Evolutionary conservation across 108 stramenopile genomes (phyloP), one percentile per base, ranked within the genome.

Genomic region (Cylindrotheca fusiformis): DNA sequence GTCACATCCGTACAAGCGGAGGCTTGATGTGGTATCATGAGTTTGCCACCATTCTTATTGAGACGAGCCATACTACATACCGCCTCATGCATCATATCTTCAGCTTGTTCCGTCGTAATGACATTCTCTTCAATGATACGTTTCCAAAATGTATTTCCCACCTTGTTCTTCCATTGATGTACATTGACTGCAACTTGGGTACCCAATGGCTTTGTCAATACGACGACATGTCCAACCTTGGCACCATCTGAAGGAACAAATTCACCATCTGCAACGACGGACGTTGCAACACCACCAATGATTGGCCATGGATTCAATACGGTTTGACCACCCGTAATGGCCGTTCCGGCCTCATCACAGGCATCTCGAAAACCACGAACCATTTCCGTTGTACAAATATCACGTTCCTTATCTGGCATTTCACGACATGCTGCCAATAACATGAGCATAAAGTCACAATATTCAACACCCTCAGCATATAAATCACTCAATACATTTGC

Each of bases 221-320:
- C 85, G 4, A 93, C 64, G 25, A 93, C 86, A 67, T 93, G 73
- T 17, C 87, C 87, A 10, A 72, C 70, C 55, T 76, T 59, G 8
- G 87, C 87, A 0, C 88, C 88, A 67, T 90, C 83, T 55, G 84
- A 84, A 23, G 63, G 63, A 8, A 93, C 84, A 76, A 84, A 87
- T 52, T 86, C 85, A 8, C 75, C 85, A 29, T 90, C 78, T 0
- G 72, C 51, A 21, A 84, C 82, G 26, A 93, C 67, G 0, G 88
- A 76, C 17, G 86, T 93, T 1, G 91, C 91, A 30, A 88, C 85
- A 47, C 91, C 91, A 24, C 91, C 91, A 72, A 93, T 90, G 25
- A 93, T 87, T 12, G 88, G 87, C 91, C 91, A 93, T 6, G 91
- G 91, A 72, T 93, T 93, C 51, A 88, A 55, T 12, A 93, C 91